Evolutionary conservation across 1,284 basidiomycete species (phyloP).

Genomic region (Leucoagaricus sp.): DNA sequence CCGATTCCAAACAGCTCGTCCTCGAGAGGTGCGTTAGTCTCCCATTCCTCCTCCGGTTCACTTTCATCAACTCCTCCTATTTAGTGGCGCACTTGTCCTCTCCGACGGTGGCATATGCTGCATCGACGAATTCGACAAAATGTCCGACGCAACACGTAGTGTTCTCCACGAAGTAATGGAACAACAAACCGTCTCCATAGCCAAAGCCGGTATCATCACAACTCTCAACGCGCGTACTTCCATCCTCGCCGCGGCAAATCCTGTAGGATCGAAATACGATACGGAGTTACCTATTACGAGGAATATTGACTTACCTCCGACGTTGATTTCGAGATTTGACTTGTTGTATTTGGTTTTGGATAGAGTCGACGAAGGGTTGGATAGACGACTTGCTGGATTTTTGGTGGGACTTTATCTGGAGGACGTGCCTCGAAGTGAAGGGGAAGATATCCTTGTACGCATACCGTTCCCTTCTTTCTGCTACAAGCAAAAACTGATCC

Average conservation of each 20-base stretch:
- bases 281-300: conserved; percentile 84
- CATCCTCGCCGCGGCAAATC: conserved; percentile 96
- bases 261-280: conserved; percentile 96
- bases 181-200: conserved; percentile 99
- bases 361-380: conserved; percentile 88
- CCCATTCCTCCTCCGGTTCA: background rate
- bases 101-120: conserved; percentile 99
- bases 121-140: conserved; percentile 99
- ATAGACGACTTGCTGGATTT: conserved; percentile 91
- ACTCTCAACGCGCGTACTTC: conserved; percentile 98
- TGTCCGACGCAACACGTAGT: conserved; percentile 95
- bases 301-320: conserved; percentile 94
- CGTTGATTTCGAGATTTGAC: conserved; percentile 97
- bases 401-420: conserved; percentile 94
- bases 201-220: conserved; percentile 99
- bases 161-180: conserved; percentile 99
- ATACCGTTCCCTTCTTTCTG: no score
- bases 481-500: no score
- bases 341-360: conserved; percentile 97
- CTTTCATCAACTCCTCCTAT: background rate
- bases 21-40: conserved; percentile 76
- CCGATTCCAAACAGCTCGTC: conserved; percentile 97
- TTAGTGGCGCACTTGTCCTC: conserved; percentile 91
- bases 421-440: conserved; percentile 71
- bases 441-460: conserved; percentile 63